These are phyloP conservation scores for Nannizzia gypsea DNA, from an alignment of 2,329 filamentous ascomycete genomes.

Conservation along the genomic window DNA sequence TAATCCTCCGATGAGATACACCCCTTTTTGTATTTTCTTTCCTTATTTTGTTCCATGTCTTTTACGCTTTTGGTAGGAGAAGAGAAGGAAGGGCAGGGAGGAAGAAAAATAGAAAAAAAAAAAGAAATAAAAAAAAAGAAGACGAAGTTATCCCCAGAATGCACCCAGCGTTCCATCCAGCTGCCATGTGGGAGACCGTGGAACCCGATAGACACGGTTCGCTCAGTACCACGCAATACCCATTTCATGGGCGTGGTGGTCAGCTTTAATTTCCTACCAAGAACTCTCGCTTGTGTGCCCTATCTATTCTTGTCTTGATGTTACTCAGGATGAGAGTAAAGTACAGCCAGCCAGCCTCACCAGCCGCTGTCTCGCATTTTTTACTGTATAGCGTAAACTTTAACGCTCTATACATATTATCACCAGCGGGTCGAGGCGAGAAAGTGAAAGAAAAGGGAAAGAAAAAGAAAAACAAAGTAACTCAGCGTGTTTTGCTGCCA, in stretches of 20 bases:
- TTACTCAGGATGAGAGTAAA: not conserved
- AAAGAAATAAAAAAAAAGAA: not conserved
- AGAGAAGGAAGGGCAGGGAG: not conserved
- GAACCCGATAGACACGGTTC: not conserved
- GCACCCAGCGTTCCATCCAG: not conserved
- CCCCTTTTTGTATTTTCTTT: not conserved
- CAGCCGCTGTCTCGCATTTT: not conserved
- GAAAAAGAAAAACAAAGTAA: not conserved
- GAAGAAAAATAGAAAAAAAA: not conserved
- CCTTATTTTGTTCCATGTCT: not conserved
- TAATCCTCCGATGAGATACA: constrained; percentile 1
- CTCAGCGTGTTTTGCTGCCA: not conserved
- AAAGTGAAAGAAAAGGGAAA: not conserved
- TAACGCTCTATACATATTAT: not conserved
- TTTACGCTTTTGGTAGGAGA: not conserved
- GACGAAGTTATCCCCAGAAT: not conserved
- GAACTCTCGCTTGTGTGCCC: not conserved
- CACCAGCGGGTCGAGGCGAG: not conserved
- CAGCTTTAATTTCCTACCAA: not conserved
- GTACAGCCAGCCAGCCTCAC: not conserved
- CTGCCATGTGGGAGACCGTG: not conserved
- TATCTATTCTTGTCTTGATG: not conserved
- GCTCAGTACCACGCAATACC: not conserved
- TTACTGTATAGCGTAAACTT: not conserved
- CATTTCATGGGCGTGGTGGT: not conserved